Evolutionary conservation across 1,284 basidiomycete species (phyloP), one percentile per base, ranked within the genome.

Genomic region (Pulchroboletus neoregius): DNA sequence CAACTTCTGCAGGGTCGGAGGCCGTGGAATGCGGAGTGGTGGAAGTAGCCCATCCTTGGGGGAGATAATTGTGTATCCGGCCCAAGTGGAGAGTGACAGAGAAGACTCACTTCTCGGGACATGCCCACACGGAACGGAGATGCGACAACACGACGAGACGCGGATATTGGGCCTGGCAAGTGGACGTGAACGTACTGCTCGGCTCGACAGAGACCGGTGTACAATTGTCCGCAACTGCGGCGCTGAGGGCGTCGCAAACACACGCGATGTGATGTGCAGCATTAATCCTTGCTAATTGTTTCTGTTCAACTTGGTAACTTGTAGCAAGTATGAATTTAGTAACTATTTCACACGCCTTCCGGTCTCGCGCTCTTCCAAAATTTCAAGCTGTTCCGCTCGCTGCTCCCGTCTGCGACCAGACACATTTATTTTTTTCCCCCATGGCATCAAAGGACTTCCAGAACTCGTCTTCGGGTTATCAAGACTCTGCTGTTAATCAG

Each of bases 1-100:
- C 90, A 15, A 75, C 73, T 53, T 94, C 85, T 41, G 88, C 84
- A 20, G 93, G 93, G 68, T 97, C 92, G 32, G 80, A 76, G 15
- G 88, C 72, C 20, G 85, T 84, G 2, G 89, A 91, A 51, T 91
- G 82, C 2, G 82, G 77, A 0, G 89, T 87, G 5, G 86, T 83
- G 20, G 90, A 88, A 18, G 87, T 87, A 6, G 92, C 93, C 77
- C 84, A 91, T 54, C 84, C 90, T 93, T 52, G 32, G 32, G 36
- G 37, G 39, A 46, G 36, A 39, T 12, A 27, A 10, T 30, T 36
- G 34, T 45, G 38, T 48, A 35, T 49, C 40, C 31, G 33, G 44
- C 35, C 11, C 33, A 12, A 34, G 40, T 27, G 49, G 23, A 35
- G 47, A 48, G 36, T 39, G 50, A 54, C 46, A 50, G 39, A 48